Conservation (phyloP, 495 filamentous ascomycete species). For the Aspergillus diversus region DNA sequence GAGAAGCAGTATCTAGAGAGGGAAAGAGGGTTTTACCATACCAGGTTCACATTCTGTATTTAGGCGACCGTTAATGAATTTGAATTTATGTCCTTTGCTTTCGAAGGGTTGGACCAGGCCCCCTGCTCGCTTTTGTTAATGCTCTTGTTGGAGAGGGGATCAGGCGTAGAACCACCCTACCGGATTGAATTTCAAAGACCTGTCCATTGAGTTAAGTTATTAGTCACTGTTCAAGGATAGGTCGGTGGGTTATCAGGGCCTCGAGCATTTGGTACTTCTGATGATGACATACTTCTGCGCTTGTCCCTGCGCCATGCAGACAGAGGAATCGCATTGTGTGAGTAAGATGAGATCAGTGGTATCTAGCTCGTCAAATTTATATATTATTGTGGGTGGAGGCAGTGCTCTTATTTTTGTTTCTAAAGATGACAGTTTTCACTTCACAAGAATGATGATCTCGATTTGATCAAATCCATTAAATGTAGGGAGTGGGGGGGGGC, state of each 20-base stretch:
- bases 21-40: conserved; percentile 14
- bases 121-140: conserved; percentile 26
- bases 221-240: too few species aligned
- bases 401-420: background rate
- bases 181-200: conserved; percentile 49
- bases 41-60: conserved; percentile 34
- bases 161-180: conserved; percentile 16
- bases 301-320: conserved; percentile 44
- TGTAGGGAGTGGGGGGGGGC: too few species aligned
- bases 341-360: background rate
- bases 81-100: conserved; percentile 39
- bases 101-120: conserved; percentile 38
- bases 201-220: conserved; percentile 10
- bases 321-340: conserved; percentile 44
- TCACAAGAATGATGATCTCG: background rate
- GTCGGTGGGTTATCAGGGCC: conserved; percentile 14
- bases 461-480: background rate
- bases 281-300: conserved; percentile 33
- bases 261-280: background rate
- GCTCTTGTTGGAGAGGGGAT: background rate
- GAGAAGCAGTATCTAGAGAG: background rate
- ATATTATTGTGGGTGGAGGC: background rate
- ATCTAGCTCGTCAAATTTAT: background rate
- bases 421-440: background rate
- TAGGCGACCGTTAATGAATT: conserved; percentile 38